Base-by-base conservation (phyloP, 768 basidiomycete species). In the Trametes gibbosa region DNA sequence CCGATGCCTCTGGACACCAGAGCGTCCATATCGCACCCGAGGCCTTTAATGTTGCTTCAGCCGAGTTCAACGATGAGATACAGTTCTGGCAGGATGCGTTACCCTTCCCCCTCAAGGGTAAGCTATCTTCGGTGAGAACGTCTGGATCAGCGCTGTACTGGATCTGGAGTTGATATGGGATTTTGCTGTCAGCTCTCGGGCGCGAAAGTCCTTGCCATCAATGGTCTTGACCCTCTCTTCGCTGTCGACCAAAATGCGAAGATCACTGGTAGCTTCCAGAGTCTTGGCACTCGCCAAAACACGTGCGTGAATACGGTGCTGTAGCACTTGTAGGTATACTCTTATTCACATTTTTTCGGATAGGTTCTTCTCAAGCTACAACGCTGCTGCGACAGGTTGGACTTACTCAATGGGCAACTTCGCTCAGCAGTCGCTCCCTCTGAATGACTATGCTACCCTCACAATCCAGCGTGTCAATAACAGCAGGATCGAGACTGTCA, bases 11-110 rank as follows among this genome's bases (percentile, higher is more conserved):
- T 60, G 79, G 80, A 17, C 67, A 66, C 27, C 83, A 84, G 66
- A 67, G 70, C 46, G 76, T 84, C 8, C 74, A 82, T 61, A 81
- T 84, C 46, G 78, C 81, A 1, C 82, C 81, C 7, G 74, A 74
- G 56, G 84, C 84, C 6, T 84, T 82, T 65, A 63, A 65, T 0
- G 76, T 84, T 16, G 77, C 83, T 0, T 77, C 78, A 2, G 75
- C 72, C 5, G 81, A 82, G 67, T 72, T 84, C 56, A 67, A 73
- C 10, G 81, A 81, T 56, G 76, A 82, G 56, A 75, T 84, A 50
- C 69, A 76, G 13, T 74, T 81, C 52, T 84, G 83, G 83, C 81
- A 84, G 69, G 70, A 81, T 57, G 73, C 79, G 4, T 63, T 84
- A 25, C 79, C 78, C 4, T 77, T 73, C 9, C 53, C 70, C 1